Evolutionary conservation across 2,329 filamentous ascomycete genomes (phyloP).

Genomic region (Huntiella decipiens): DNA sequence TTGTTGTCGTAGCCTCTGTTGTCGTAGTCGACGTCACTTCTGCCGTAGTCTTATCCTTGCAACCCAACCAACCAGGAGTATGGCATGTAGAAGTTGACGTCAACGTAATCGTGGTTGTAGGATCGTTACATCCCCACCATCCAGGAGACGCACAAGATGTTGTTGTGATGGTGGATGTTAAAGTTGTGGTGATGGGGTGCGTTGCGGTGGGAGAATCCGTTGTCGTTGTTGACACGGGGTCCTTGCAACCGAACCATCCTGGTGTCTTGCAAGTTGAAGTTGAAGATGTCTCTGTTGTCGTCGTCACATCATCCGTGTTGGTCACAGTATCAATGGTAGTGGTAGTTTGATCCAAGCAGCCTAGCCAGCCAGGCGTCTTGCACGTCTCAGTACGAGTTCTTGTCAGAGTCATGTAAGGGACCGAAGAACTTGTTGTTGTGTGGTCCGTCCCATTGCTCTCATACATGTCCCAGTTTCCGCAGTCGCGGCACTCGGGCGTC

Average conservation of each 20-base stretch:
- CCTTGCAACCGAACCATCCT: constrained; percentile 50
- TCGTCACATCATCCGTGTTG: constrained; percentile 18
- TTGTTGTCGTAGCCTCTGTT: constrained; percentile 14
- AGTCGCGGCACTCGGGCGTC: constrained; percentile 72
- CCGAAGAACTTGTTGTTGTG: constrained; percentile 40
- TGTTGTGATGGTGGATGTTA: constrained; percentile 14
- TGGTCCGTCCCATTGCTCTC: constrained; percentile 74
- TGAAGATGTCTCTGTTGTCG: constrained; percentile 26
- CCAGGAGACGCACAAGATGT: constrained; percentile 12
- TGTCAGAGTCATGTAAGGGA: constrained; percentile 25
- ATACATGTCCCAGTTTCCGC: constrained; percentile 84
- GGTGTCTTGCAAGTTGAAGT: constrained; percentile 37
- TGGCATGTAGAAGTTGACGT: constrained; percentile 34
- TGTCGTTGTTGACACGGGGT: constrained; percentile 19
- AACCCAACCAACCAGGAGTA: constrained; percentile 48
- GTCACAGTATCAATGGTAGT: constrained; percentile 18
- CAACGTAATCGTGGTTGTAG: constrained; percentile 18
- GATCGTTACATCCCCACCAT: constrained; percentile 13
- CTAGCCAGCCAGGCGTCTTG: constrained; percentile 86
- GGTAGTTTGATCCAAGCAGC: constrained; percentile 50
- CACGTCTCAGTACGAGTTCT: constrained; percentile 74
- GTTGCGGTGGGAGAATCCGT: constrained; percentile 15
- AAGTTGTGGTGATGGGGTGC: constrained; percentile 10
- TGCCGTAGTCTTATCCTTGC: constrained; percentile 29
- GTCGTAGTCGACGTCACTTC: constrained; percentile 15